Evolutionary conservation across 257 asterid species (phyloP), one percentile per base, ranked within the genome.

Genomic region (Solanum sejunctum): DNA sequence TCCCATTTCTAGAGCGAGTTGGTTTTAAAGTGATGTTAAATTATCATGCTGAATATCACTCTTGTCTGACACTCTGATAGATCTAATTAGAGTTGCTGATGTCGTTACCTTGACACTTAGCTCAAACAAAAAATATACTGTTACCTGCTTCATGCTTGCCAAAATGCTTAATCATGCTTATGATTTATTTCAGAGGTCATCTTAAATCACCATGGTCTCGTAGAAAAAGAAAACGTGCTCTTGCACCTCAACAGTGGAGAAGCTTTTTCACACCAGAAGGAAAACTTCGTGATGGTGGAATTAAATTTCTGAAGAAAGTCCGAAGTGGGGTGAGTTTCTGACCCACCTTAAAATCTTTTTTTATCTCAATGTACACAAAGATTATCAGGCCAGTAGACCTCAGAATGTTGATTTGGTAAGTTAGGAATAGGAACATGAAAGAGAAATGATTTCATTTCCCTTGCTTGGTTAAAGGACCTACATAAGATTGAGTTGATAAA

Each of bases 141-240:
- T 71, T 84, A 77, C 85, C 73, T 52, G 21, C 54, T 71, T 70
- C 60, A 81, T 86, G 64, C 63, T 81, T 39, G 64, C 80, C 61
- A 85, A 83, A 77, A 72, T 89, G 63, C 79, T 60, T 80, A 84
- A 82, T 83, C 58, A 60, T 79, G 72, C 23, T 12, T 85, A 21
- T 81, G 85, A 66, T 85, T 82, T 87, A 73, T 89, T 85, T 89
- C 93, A 94, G 98, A 86, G 93, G 90, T 84, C 98, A 92, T 85
- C 93, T 89, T 66, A 96, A 93, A 90, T 96, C 99, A 3, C 99
- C 99, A 85, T 94, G 99, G 98, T 92, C 97, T 80, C 93, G 96
- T 78, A 92, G 98, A 88, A 96, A 94, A 89, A 91, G 98, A 88
- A 96, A 96, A 85, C 92, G 82, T 84, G 88, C 89, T 66, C 94